phyloP scores from a whole-genome alignment of 495 filamentous ascomycete species.

The Jackrogersella multiformis region DNA sequence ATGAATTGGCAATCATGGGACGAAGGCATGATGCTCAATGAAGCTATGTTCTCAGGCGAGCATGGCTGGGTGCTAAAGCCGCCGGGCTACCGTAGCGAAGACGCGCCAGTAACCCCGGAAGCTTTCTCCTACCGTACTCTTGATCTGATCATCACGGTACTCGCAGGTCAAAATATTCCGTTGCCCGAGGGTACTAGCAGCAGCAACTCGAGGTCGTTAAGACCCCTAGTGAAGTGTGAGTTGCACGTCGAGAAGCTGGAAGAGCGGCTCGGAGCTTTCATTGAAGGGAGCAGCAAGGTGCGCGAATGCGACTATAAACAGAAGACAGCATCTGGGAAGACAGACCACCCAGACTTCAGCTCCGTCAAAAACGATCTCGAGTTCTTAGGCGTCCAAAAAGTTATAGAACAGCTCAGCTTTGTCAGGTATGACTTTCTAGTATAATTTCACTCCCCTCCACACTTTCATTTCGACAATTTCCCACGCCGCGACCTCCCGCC shows the following conservation, averaged over 20 bases:
- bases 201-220: slow-evolving; percentile 42
- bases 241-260: slow-evolving; percentile 75
- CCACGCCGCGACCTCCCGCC: slow-evolving; percentile 4
- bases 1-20: slow-evolving; percentile 94
- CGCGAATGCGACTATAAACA: slow-evolving; percentile 45
- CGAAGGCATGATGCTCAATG: slow-evolving; percentile 94
- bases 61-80: slow-evolving; percentile 91
- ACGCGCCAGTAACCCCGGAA: slow-evolving; percentile 1
- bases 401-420: slow-evolving; percentile 59
- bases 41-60: slow-evolving; percentile 88
- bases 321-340: slow-evolving; percentile 47
- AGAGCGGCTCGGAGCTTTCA: slow-evolving; percentile 41
- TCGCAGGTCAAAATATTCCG: slow-evolving; percentile 57
- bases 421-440: slow-evolving; percentile 52
- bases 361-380: slow-evolving; percentile 42
- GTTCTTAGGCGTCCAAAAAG: slow-evolving; percentile 51
- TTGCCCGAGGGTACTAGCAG: slow-evolving; percentile 46
- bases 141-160: slow-evolving; percentile 55
- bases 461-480: slow-evolving; percentile 2
- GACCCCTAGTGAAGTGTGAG: slow-evolving; percentile 73
- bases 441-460: slow-evolving; percentile 4
- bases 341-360: slow-evolving; percentile 56
- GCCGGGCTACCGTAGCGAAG: slow-evolving; percentile 54
- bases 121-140: slow-evolving; percentile 42
- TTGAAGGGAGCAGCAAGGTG: slow-evolving; percentile 22